phyloP scores from a whole-genome alignment of 2,329 filamentous ascomycete species.

The Fusarium sp. region DNA sequence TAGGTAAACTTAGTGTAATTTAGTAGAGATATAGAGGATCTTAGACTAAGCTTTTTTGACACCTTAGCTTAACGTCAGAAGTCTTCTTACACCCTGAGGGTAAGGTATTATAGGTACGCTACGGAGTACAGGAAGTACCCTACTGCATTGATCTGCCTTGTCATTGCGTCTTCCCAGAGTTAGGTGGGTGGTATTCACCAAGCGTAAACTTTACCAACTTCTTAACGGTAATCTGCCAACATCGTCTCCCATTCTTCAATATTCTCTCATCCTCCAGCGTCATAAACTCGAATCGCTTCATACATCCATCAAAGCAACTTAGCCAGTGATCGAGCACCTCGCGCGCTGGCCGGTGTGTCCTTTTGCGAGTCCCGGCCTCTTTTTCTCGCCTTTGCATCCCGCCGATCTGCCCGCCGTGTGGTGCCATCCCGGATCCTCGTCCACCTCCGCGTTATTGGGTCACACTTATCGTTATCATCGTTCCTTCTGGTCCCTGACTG shows the following conservation, averaged over 20 bases:
- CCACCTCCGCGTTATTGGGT: conserved; percentile 33
- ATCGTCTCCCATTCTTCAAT: conserved; percentile 11
- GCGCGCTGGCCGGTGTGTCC: conserved; percentile 15
- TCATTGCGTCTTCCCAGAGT: conserved; percentile 16
- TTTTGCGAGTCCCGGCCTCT: conserved; percentile 13
- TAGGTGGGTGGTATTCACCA: conserved; percentile 28
- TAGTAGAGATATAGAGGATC: too few relatives aligned
- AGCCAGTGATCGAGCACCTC: conserved; percentile 19
- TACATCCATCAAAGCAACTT: neutral
- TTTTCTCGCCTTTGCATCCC: conserved; percentile 17
- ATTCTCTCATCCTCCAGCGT: neutral
- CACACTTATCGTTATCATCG: conserved; percentile 17
- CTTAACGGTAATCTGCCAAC: conserved; percentile 9
- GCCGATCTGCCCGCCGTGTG: conserved; percentile 28
- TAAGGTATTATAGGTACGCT: neutral
- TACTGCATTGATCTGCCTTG: conserved; percentile 40
- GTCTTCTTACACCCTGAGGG: too few relatives aligned
- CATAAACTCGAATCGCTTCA: conserved; percentile 1
- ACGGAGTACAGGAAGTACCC: conserved; percentile 15
- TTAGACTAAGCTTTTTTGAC: too few relatives aligned
- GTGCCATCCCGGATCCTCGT: conserved; percentile 30
- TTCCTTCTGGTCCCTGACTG: conserved; percentile 15
- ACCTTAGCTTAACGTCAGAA: too few relatives aligned
- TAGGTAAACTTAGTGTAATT: too few relatives aligned
- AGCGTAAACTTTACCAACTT: conserved; percentile 10